Evolutionary conservation across 2,329 filamentous ascomycete species (phyloP), one percentile per base, ranked within the genome.

Genomic region (Hypoxylon sp.): DNA sequence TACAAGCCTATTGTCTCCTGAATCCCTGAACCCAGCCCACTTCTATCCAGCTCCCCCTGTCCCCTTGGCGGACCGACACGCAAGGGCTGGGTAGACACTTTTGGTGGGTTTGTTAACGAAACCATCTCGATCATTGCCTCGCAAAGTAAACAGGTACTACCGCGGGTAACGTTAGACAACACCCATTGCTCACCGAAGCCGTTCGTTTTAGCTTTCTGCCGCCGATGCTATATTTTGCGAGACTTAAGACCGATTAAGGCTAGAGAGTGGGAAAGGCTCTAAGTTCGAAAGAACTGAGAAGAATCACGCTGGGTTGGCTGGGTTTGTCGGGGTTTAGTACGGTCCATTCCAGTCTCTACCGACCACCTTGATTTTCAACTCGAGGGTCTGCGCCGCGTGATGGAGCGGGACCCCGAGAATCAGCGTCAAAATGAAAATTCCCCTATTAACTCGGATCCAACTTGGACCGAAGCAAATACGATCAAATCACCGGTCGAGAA

Each of bases 1-100:
- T 37, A 64, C 53, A 47, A 63, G 65, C 44, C 58, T 58, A 68
- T 66, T 59, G 64, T 68, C 61, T 63, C 65, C 69, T 63, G 59
- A 76, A 74, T 74, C 73, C 74, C 74, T 75, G 75, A 72, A 56
- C 67, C 53, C 68, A 74, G 67, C 55, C 73, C 72, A 72, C 69
- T 64, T 64, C 63, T 72, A 63, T 54, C 63, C 63, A 52, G 42
- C 53, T 55, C 31, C 62, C 69, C 70, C 63, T 70, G 67, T 68
- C 53, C 50, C 54, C 63, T 68, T 70, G 57, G 64, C 67, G 53
- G 60, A 62, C 17, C 31, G 61, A 63, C 66, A 51, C 63, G 58
- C 42, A 60, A 65, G 65, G 67, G 61, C 60, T 62, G 67, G 48
- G 39, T 46, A 62, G 62, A 52, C 60, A 37, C 44, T 17, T 48